Evolutionary conservation across 495 filamentous ascomycete species (phyloP).

Genomic region (Trichoderma gamsii): DNA sequence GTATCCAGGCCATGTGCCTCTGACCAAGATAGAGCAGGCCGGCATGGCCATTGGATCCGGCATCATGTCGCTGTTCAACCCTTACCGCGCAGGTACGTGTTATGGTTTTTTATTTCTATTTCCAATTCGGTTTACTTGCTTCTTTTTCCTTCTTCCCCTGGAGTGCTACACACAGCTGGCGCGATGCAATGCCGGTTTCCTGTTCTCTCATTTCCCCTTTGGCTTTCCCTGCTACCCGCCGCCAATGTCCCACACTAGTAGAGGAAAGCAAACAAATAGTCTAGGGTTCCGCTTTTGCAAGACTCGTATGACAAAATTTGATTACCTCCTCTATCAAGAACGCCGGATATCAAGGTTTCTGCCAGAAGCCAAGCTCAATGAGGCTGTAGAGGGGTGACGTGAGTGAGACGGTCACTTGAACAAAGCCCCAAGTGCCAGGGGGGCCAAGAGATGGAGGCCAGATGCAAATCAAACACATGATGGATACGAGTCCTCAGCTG

Average conservation of each 20-base stretch:
- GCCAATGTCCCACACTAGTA: neutral
- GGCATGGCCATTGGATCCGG: conserved; percentile 79
- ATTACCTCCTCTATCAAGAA: neutral
- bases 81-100: conserved; percentile 62
- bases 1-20: conserved; percentile 89
- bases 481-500: neutral
- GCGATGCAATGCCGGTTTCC: neutral
- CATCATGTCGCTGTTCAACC: conserved; percentile 70
- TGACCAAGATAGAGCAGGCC: conserved; percentile 67
- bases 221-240: neutral
- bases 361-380: no score
- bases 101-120: neutral
- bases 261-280: neutral
- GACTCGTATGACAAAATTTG: neutral
- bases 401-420: no score
- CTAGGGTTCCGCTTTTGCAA: neutral
- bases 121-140: neutral
- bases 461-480: neutral
- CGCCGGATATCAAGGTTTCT: no score
- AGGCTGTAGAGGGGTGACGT: no score
- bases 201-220: neutral
- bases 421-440: no score
- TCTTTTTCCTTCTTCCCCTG: conserved; percentile 5
- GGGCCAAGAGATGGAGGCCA: neutral
- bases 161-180: neutral